phyloP scores from a whole-genome alignment of 257 asterid species.

The Perilla frutescens region DNA sequence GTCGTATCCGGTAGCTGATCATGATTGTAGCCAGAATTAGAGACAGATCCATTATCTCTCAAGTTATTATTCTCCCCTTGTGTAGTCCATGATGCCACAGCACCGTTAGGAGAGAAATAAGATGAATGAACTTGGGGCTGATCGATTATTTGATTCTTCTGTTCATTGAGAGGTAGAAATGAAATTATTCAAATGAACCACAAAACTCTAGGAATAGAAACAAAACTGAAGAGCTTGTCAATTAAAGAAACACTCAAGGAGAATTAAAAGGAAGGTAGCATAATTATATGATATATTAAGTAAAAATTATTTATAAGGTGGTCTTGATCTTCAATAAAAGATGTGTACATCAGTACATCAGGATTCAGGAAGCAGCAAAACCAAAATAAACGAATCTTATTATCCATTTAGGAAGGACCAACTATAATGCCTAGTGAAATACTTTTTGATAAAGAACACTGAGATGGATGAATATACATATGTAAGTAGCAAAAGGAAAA shows the following conservation, averaged over 20 bases:
- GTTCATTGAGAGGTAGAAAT: conserved; percentile 35
- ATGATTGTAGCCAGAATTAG: conserved; percentile 63
- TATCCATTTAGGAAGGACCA: background rate
- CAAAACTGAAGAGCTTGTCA: conserved; percentile 14
- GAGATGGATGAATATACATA: too few species aligned
- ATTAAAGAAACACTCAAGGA: conserved; percentile 5
- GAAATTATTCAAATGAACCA: conserved; percentile 23
- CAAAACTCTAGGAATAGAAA: conserved; percentile 21
- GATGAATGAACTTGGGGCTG: conserved; percentile 61
- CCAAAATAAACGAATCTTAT: background rate
- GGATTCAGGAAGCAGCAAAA: background rate
- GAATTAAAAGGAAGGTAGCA: conserved; percentile 12
- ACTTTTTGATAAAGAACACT: too few species aligned
- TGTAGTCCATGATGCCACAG: conserved; percentile 63
- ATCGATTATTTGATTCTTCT: conserved; percentile 65
- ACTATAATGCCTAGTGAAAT: background rate
- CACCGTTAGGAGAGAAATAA: conserved; percentile 63
- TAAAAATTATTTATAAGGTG: conserved; percentile 10
- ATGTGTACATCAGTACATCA: background rate
- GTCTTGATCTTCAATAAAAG: conserved; percentile 1
- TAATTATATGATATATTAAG: background rate
- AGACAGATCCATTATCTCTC: conserved; percentile 69
- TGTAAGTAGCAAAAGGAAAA: too few species aligned
- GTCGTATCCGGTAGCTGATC: conserved; percentile 54
- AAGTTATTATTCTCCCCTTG: conserved; percentile 54